Base-by-base conservation (phyloP, 2,329 filamentous ascomycete genomes). In the Biscogniauxia marginata region DNA sequence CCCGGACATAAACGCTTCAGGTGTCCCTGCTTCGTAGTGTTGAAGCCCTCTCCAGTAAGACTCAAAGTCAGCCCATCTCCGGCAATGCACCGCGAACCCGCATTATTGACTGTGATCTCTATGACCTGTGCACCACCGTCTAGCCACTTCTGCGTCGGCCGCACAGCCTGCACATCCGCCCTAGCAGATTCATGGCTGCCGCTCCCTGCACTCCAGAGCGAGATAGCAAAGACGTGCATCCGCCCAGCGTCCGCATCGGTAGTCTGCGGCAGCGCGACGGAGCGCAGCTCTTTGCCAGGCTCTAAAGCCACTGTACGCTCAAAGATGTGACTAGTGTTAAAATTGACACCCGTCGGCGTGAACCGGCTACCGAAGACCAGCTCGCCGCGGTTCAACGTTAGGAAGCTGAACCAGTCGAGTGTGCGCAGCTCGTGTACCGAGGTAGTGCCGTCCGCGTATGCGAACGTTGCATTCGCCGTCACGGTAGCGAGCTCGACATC, bases 381-480 rank as follows among this genome's bases (percentile, higher is more conserved):
- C 53, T 79, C 75, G 46, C 79, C 79, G 13, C 73, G 72, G 51
- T 76, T 74, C 58, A 79, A 74, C 8, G 75, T 74, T 50, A 79
- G 64, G 62, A 73, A 78, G 49, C 70, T 74, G 65, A 71, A 78
- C 70, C 73, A 80, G 4, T 74, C 73, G 24, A 75, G 71, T 1
- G 73, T 72, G n/a, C 76, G 75, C 30, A 80, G 63, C 64, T 80
- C 76, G 16, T 72, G 70, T 16, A 63, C 57, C 13, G 75, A 73
- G 1, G 67, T 72, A 21, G 68, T 74, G 53, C 71, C 71, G 59
- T 80, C 78, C 0, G 69, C 61, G 58, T 79, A 81, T 5, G 62
- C 61, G 48, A 78, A 75, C 0, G 74, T 77, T 22, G 77, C 64
- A 49, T 75, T 75, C 7, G 73, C 76, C 7, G 71, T 67, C 8